Evolutionary conservation across 768 basidiomycete species (phyloP), one percentile per base, ranked within the genome.

Genomic region (Naganishia onofrii): DNA sequence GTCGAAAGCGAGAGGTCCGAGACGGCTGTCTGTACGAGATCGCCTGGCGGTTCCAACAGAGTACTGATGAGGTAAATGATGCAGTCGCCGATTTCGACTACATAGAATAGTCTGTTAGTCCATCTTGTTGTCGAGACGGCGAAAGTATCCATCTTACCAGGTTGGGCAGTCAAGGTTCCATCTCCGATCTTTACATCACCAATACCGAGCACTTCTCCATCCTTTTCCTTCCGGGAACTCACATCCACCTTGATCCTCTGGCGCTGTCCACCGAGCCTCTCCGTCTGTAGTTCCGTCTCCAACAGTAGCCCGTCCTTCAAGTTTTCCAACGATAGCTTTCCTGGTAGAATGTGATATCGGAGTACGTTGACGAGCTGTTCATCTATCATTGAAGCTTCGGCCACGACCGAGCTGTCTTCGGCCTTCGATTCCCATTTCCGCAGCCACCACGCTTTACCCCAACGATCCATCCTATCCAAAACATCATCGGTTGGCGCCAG

Each of bases 401-500:
- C 44, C 15, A 21, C 5, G n/a, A 51, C n/a, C 38, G 44, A 36
- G n/a, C 48, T 13, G 38, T 12, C 26, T 19, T 42, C 64, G 54
- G 52, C 44, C 65, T 31, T 17, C 70, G 63, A 17, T 17, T n/a
- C 28, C 46, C 51, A 48, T 36, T 32, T 17, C n/a, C 36, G 57
- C 32, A 34, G 28, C 31, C 29, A 15, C 34, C 34, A 48, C 8
- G 31, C 42, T n/a, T 42, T 15, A 6, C 71, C 76, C 75, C 76
- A 77, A 36, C 71, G 57, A 42, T 77, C 78, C 60, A 71, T 72
- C 31, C 67, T 71, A 23, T 78, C 79, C 44, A 97, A 79, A 6
- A 95, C 89, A 67, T 94, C 91, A 79, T 99, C 93, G 56, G 85
- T 84, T 0, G 92, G 93, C 0, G 94, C 96, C 55, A 98, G 88